Base-by-base conservation (phyloP, 768 basidiomycete genomes). In the Leccinum boreale region DNA sequence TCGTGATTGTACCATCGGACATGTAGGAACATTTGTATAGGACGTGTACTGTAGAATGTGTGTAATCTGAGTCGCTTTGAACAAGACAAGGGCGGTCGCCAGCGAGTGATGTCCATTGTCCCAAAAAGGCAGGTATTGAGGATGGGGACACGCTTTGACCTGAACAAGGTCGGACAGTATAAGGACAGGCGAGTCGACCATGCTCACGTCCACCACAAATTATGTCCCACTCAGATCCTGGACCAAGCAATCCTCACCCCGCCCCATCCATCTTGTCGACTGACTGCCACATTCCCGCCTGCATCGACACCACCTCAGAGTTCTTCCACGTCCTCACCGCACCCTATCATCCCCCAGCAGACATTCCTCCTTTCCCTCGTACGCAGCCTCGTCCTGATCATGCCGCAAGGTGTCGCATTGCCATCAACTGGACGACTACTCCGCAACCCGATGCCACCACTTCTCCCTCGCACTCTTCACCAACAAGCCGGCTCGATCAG, bases 61-160 rank as follows among this genome's bases (percentile, higher is more conserved):
- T 68, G 56, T 58, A 55, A 57, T 59, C 0, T 15, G n/a, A 54
- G 15, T 29, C 50, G 54, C 29, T 50, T 56, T 50, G 60, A 60
- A 35, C 9, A 21, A 56, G 54, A 65, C 62, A 65, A 73, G 60
- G 11, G 35, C 44, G 59, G 70, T 71, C 58, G 58, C 49, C 52
- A 65, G 44, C 60, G 56, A 54, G 64, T 58, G 19, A 14, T 6
- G 45, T 36, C 53, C 61, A 28, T 73, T 73, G 71, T 74, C 71
- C 64, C 2, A 26, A 68, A 72, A 74, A 73, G 71, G 73, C 54
- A 74, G 45, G 62, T 60, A 48, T 74, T 69, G 63, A 73, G 49
- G 69, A 70, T 69, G 68, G 55, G 55, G 53, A 10, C 54, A 52
- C 53, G 71, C 71, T 65, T 73, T 71, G 67, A 65, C 62, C 66